Evolutionary conservation across 331 rosid genomes (phyloP).

Genomic region (Arachis monticola): DNA sequence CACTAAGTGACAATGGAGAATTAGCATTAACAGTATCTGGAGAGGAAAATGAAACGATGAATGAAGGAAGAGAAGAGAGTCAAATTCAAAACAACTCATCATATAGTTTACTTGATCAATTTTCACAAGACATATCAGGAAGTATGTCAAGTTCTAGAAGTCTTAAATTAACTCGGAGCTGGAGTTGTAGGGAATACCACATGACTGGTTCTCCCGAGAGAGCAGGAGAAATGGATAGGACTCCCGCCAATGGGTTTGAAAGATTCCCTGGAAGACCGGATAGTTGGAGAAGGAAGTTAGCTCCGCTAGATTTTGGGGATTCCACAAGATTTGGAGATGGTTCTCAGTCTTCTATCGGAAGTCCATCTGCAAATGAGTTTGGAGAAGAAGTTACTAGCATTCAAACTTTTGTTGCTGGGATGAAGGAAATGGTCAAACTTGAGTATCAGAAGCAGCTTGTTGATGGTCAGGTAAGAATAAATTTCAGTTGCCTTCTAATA

Average conservation of each 20-base stretch:
- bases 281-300: constrained; percentile 58
- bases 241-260: constrained; percentile 75
- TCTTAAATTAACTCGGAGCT: constrained; percentile 70
- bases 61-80: constrained; percentile 51
- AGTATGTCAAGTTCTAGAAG: constrained; percentile 54
- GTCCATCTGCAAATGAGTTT: constrained; percentile 63
- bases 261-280: constrained; percentile 92
- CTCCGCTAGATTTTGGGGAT: constrained; percentile 55
- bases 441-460: constrained; percentile 77
- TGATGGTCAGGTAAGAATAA: constrained; percentile 71
- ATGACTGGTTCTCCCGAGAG: constrained; percentile 62
- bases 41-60: constrained; percentile 46
- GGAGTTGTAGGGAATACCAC: constrained; percentile 77
- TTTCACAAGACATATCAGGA: constrained; percentile 43
- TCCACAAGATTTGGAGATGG: constrained; percentile 57
- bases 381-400: constrained; percentile 74
- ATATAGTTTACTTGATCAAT: constrained; percentile 46
- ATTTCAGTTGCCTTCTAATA: constrained; percentile 6
- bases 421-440: constrained; percentile 87
- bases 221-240: constrained; percentile 52
- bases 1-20: constrained; percentile 48
- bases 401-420: constrained; percentile 86
- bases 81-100: constrained; percentile 53
- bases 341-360: constrained; percentile 87
- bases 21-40: constrained; percentile 38